phyloP scores from a whole-genome alignment of 805 yeast genomes.

The Cyberlindnera amylophila region DNA sequence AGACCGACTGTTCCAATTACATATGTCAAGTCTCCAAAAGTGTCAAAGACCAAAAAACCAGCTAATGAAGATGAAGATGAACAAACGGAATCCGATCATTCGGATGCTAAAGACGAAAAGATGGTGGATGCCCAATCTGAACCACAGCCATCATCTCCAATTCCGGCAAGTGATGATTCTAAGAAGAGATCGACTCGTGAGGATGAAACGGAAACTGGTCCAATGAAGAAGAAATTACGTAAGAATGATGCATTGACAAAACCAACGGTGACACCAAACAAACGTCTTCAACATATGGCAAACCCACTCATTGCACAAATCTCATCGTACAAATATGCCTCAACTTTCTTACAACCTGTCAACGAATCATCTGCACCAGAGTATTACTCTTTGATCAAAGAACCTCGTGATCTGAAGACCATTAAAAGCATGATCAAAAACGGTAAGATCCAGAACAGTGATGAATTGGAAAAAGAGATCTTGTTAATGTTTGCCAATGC shows the following conservation, averaged over 20 bases:
- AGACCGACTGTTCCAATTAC: background rate
- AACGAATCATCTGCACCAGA: conserved; percentile 64
- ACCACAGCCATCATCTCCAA: background rate
- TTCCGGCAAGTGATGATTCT: background rate
- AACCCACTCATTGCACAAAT: conserved; percentile 60
- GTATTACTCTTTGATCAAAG: conserved; percentile 55
- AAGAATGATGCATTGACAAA: conserved; percentile 15
- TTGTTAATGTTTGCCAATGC: conserved; percentile 81
- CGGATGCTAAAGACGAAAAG: conserved; percentile 4
- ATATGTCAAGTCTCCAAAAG: background rate
- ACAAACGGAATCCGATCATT: conserved; percentile 6
- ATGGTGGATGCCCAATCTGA: background rate
- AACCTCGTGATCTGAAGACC: conserved; percentile 67
- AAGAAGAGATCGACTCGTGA: conserved; percentile 4
- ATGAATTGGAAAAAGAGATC: conserved; percentile 62
- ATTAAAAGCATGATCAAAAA: conserved; percentile 56
- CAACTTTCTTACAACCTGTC: conserved; percentile 71
- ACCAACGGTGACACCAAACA: conserved; percentile 29
- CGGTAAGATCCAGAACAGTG: conserved; percentile 45
- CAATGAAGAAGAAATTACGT: conserved; percentile 20
- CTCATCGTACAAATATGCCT: conserved; percentile 66
- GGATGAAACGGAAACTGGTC: conserved; percentile 3
- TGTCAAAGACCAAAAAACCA: background rate
- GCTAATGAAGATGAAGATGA: conserved; percentile 2
- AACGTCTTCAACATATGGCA: conserved; percentile 59